phyloP scores from a whole-genome alignment of 805 yeast genomes.

The Candida koratica region DNA sequence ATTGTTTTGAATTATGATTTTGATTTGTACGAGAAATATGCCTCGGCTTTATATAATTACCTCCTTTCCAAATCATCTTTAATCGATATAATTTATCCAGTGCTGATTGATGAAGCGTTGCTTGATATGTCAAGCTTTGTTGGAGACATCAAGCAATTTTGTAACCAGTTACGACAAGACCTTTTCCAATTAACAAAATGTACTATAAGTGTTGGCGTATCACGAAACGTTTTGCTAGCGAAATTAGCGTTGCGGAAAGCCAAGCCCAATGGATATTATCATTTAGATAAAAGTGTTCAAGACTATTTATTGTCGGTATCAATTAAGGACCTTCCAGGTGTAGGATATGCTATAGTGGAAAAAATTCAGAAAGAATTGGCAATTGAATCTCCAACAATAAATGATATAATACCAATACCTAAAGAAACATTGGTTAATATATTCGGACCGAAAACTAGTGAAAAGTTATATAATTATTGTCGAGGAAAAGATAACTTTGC shows the following conservation, averaged over 20 bases:
- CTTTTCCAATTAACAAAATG: slow-evolving; percentile 51
- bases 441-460: slow-evolving; percentile 71
- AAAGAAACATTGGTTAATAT: slow-evolving; percentile 35
- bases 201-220: slow-evolving; percentile 76
- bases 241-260: slow-evolving; percentile 69
- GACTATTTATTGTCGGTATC: slow-evolving; percentile 34
- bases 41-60: slow-evolving; percentile 60
- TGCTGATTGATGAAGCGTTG: slow-evolving; percentile 91
- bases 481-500: slow-evolving; percentile 66
- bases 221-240: slow-evolving; percentile 70
- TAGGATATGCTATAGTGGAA: slow-evolving; percentile 49
- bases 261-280: slow-evolving; percentile 70
- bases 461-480: slow-evolving; percentile 54
- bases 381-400: slow-evolving; percentile 25
- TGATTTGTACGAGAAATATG: slow-evolving; percentile 61
- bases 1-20: slow-evolving; percentile 69
- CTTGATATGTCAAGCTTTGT: slow-evolving; percentile 50
- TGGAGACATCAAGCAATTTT: slow-evolving; percentile 16
- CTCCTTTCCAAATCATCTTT: slow-evolving; percentile 43
- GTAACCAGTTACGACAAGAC: slow-evolving; percentile 34
- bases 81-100: slow-evolving; percentile 61
- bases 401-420: slow-evolving; percentile 35
- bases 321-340: slow-evolving; percentile 53
- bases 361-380: slow-evolving; percentile 40
- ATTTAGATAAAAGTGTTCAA: slow-evolving; percentile 28